Base-by-base conservation (phyloP, 2,329 filamentous ascomycete species). In the Colletotrichum chlorophyti region DNA sequence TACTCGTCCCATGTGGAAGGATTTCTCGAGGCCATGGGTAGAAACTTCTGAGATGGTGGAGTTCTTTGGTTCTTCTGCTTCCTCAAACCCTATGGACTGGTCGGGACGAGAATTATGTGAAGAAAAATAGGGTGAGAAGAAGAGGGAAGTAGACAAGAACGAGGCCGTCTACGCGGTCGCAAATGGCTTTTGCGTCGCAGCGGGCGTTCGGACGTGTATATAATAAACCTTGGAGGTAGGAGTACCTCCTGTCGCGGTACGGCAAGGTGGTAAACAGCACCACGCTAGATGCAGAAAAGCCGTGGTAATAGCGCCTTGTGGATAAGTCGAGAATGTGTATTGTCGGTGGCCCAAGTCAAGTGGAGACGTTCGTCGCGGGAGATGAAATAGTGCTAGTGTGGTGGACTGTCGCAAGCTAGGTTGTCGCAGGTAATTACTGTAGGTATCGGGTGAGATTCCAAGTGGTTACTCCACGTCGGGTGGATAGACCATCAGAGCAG, bases 1-100 rank as follows among this genome's bases (percentile, higher is more conserved):
- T 80, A 79, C 63, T 79, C 74, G 65, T 78, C 76, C 78, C 79
- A 81, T 54, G 70, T 77, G 31, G 74, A 68, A 50, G 76, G 76
- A 65, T 77, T 78, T 42, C 69, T 67, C 54, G 67, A 63, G 21
- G 58, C 45, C 62, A 64, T 64, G 42, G 21, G 37, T 46, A 27
- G n/a, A 26, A 23, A 24, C n/a, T n/a, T n/a, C n/a, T n/a, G n/a
- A n/a, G n/a, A n/a, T n/a, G n/a, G n/a, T n/a, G n/a, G n/a, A n/a
- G n/a, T n/a, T n/a, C n/a, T n/a, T n/a, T n/a, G n/a, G n/a, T n/a
- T n/a, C n/a, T n/a, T n/a, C n/a, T n/a, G n/a, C n/a, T n/a, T n/a
- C n/a, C n/a, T n/a, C n/a, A n/a, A n/a, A n/a, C n/a, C n/a, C 17
- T 2, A 29, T 14, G 6, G 12, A 45, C 17, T 37, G 29, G 21